Percentiles rank a stretch among this genome's conserved stretches.
Evolutionary conservation across 2,329 filamentous ascomycete genomes (phyloP).

Genomic region (Parascedosporium putredinis): DNA sequence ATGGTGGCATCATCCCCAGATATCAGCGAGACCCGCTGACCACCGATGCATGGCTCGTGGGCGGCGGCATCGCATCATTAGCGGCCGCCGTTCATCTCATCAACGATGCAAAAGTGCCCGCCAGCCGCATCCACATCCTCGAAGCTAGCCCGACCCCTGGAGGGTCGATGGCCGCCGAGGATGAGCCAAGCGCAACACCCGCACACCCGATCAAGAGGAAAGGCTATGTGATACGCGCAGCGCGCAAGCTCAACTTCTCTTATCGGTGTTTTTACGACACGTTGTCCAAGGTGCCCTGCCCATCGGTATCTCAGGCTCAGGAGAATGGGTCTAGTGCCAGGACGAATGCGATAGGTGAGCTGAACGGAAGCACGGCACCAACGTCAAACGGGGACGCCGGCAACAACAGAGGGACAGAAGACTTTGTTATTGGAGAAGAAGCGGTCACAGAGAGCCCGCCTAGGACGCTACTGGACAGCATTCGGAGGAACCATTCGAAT

Average conservation of each 20-base stretch:
- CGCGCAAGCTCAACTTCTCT: slow-evolving; percentile 22
- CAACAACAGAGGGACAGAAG: not conserved
- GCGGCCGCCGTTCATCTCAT: slow-evolving; percentile 25
- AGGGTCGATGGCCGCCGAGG: slow-evolving; percentile 16
- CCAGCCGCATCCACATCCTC: slow-evolving; percentile 22
- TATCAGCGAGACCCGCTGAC: not conserved
- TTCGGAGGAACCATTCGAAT: slow-evolving; percentile 7
- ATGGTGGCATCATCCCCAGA: not conserved
- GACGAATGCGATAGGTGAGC: not conserved
- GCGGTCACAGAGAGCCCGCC: not conserved
- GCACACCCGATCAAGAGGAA: slow-evolving; percentile 9
- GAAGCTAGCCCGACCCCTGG: slow-evolving; percentile 19
- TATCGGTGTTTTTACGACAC: slow-evolving; percentile 21
- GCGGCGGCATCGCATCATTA: slow-evolving; percentile 23
- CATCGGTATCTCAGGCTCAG: not conserved
- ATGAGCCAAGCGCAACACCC: not conserved
- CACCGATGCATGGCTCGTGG: slow-evolving; percentile 22
- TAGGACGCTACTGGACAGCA: slow-evolving; percentile 9
- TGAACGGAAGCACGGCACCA: not conserved
- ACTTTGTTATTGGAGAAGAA: not conserved
- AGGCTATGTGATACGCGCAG: slow-evolving; percentile 25
- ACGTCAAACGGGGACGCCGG: not conserved
- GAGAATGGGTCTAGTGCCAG: not conserved
- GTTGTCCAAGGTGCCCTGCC: slow-evolving; percentile 10
- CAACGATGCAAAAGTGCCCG: slow-evolving; percentile 22